A percentile compares a stretch with the other conserved stretches of the same genome.
Evolutionary conservation across 2,329 filamentous ascomycete genomes (phyloP).

Genomic region (Venturia asperata): DNA sequence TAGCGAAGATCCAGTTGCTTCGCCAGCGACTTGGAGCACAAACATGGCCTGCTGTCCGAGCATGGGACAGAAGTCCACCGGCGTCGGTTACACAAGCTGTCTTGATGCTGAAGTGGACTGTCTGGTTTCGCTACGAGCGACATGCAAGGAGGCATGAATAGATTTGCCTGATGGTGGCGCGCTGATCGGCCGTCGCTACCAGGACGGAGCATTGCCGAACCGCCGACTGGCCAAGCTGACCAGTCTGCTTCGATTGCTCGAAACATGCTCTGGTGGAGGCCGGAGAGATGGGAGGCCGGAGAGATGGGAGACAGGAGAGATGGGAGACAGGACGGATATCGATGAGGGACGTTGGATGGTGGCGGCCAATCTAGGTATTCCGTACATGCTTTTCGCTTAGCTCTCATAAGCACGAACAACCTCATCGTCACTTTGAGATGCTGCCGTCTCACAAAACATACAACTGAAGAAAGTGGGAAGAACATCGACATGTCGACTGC

Average conservation of each 20-base stretch:
- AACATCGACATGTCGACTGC: neutral
- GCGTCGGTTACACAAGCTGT: neutral
- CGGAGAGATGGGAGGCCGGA: neutral
- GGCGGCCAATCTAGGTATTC: slow-evolving; percentile 4
- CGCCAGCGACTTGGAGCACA: neutral
- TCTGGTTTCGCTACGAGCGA: neutral
- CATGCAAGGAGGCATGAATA: neutral
- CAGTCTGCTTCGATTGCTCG: neutral
- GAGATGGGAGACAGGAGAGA: neutral
- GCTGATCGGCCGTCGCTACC: neutral
- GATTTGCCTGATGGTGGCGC: too few relatives aligned
- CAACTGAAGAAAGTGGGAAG: neutral
- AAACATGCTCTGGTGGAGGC: neutral
- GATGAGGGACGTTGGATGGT: neutral
- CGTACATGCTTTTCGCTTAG: too few relatives aligned
- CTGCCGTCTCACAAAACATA: too few relatives aligned
- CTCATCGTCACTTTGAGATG: neutral
- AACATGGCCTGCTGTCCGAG: neutral
- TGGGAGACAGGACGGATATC: neutral
- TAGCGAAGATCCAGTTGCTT: neutral
- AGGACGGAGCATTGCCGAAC: neutral
- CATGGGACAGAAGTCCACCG: neutral
- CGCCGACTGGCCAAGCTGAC: neutral
- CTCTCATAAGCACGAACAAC: neutral
- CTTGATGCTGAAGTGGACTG: neutral